phyloP scores from a whole-genome alignment of 352 stramenopile genomes.

The Paralagenidium karlingii region DNA sequence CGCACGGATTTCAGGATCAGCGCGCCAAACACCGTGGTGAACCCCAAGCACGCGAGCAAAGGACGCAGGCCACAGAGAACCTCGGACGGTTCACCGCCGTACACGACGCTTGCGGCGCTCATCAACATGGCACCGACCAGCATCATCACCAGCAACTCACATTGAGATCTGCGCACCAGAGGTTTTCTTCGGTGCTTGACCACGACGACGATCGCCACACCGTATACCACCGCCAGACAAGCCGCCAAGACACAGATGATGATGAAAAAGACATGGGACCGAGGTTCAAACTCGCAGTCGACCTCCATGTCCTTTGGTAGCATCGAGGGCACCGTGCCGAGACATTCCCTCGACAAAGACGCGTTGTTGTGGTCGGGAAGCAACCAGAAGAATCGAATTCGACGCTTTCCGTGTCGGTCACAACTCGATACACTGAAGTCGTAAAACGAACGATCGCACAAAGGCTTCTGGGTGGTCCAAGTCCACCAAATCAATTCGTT shows the following conservation, averaged over 20 bases:
- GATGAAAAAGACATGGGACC: constrained; percentile 8
- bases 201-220: constrained; percentile 15
- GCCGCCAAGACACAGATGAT: constrained; percentile 2
- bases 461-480: constrained; percentile 17
- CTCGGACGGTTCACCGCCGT: constrained; percentile 22
- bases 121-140: constrained; percentile 35
- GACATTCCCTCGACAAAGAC: constrained; percentile 14
- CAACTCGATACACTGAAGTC: constrained; percentile 23
- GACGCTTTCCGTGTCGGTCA: constrained; percentile 10
- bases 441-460: constrained; percentile 29
- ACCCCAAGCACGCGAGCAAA: constrained; percentile 17
- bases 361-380: constrained; percentile 9
- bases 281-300: constrained; percentile 25
- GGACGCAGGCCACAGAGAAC: constrained; percentile 22
- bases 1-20: constrained; percentile 35
- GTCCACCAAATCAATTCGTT: constrained; percentile 13
- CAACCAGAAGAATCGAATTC: constrained; percentile 22
- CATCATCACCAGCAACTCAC: constrained; percentile 39
- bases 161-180: constrained; percentile 59
- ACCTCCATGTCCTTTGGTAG: constrained; percentile 12
- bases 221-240: constrained; percentile 5
- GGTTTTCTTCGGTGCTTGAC: constrained; percentile 17
- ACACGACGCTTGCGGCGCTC: constrained; percentile 18
- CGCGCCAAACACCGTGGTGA: constrained; percentile 26
- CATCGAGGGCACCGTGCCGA: neutral